Evolutionary conservation across 805 yeast species (phyloP).

Genomic region (Helenozyma baotianmanensis): DNA sequence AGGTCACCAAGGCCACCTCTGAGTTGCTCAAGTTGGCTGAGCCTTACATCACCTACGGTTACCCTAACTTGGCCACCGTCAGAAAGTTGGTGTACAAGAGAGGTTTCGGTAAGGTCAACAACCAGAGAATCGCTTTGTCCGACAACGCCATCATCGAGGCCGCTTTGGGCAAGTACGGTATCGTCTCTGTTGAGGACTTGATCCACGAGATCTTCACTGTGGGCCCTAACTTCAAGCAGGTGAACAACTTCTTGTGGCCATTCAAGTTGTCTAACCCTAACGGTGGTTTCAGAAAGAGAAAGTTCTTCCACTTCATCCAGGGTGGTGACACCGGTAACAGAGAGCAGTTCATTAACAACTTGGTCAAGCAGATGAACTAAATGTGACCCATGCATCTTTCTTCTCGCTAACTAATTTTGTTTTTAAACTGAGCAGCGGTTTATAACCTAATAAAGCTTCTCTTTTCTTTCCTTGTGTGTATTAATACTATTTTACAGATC

Average conservation of each 20-base stretch:
- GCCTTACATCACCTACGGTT: slow-evolving; percentile 96
- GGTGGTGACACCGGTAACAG: slow-evolving; percentile 99
- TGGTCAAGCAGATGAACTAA: slow-evolving; percentile 91
- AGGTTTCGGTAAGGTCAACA: slow-evolving; percentile 96
- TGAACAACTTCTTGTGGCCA: slow-evolving; percentile 98
- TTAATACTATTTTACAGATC: slow-evolving; percentile 1
- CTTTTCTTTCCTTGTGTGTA: slow-evolving; percentile 2
- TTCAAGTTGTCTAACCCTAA: slow-evolving; percentile 94
- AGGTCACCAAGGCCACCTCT: slow-evolving; percentile 90
- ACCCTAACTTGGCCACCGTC: slow-evolving; percentile 89
- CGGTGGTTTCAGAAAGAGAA: slow-evolving; percentile 98
- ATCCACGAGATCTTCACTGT: slow-evolving; percentile 94
- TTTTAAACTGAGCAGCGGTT: slow-evolving; percentile 3
- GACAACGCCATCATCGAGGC: slow-evolving; percentile 89
- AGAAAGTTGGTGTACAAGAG: slow-evolving; percentile 95
- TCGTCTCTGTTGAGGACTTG: slow-evolving; percentile 86
- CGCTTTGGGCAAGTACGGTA: slow-evolving; percentile 87
- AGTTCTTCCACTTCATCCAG: slow-evolving; percentile 95
- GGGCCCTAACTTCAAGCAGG: slow-evolving; percentile 98
- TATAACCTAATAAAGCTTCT: slow-evolving; percentile 10
- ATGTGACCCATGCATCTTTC: slow-evolving; percentile 14
- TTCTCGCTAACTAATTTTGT: slow-evolving; percentile 2
- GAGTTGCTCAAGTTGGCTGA: slow-evolving; percentile 92
- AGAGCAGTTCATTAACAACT: slow-evolving; percentile 91
- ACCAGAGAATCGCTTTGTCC: slow-evolving; percentile 87